phyloP scores from a whole-genome alignment of 2,329 filamentous ascomycete species.

The Xylaria sp. region DNA sequence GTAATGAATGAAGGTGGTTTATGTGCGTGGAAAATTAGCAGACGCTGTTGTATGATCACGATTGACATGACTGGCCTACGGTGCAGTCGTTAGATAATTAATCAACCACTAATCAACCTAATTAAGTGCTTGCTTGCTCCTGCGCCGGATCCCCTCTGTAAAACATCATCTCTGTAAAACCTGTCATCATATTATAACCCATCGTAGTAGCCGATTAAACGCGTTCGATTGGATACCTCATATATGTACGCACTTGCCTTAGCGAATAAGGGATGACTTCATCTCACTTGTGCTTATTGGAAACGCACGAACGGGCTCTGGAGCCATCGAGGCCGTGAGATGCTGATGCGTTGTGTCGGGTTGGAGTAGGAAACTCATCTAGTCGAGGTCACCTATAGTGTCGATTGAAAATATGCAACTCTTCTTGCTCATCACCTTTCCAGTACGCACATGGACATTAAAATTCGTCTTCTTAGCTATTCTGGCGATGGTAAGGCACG shows the following conservation, averaged over 20 bases:
- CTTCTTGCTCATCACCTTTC: not conserved
- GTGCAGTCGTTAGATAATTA: not conserved
- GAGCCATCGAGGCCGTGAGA: not conserved
- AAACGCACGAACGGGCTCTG: not conserved
- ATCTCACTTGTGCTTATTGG: not conserved
- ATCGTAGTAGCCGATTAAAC: too few species aligned
- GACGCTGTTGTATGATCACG: conserved; percentile 1
- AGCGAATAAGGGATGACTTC: not conserved
- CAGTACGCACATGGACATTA: not conserved
- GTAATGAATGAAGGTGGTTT: conserved; percentile 6
- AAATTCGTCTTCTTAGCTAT: not conserved
- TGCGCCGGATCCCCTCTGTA: too few species aligned
- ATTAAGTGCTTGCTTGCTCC: too few species aligned
- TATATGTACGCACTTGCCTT: not conserved
- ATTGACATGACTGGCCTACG: not conserved
- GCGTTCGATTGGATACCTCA: not conserved
- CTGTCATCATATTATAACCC: not conserved
- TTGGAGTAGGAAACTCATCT: not conserved
- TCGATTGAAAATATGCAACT: too few species aligned
- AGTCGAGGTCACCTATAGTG: too few species aligned
- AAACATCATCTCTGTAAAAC: not conserved
- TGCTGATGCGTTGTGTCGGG: not conserved
- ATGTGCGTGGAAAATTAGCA: not conserved
- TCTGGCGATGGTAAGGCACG: not conserved
- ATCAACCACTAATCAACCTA: not conserved